Evolutionary conservation across 2,329 filamentous ascomycete genomes (phyloP), one percentile per base, ranked within the genome.

Genomic region (Claviceps cyperi): DNA sequence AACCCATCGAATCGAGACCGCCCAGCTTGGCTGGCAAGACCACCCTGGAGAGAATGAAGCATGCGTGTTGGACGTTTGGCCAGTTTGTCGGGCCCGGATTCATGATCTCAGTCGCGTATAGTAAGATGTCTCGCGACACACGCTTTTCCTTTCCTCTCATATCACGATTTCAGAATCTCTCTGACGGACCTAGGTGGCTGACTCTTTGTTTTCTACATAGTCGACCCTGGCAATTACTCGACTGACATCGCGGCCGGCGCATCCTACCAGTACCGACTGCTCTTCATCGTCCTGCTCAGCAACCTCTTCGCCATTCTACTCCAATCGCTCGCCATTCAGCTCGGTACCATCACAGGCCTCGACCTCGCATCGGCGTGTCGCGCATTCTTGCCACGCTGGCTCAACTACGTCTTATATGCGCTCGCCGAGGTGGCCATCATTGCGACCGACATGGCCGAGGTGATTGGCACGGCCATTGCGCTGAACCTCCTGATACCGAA

Each of bases 301-400:
- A 86, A 86, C 60, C 57, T 85, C 47, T 82, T 86, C 58, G 83
- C 83, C 56, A 84, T 86, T 49, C 77, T 84, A 55, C 69, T 86
- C 19, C 83, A 86, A 62, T 78, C 74, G 19, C 72, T 86, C 2
- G 77, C 77, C 58, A 79, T 84, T 63, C 84, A 84, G 61, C 71
- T 86, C 5, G 82, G 82, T 35, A 82, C 79, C 14, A 80, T 86
- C 54, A 84, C 77, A 1, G 82, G 82, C 2, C 65, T 84, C 47
- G 81, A 84, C 57, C 69, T 86, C 14, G 79, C 82, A 1, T 74
- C 83, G 54, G 79, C 80, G 9, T 84, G 80, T 57, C 74, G 81
- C 36, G 77, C 73, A 8, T 80, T 81, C 60, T 69, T 84, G 14
- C 82, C 82, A 1, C 69, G 68, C 55, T 86, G 81, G 82, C 60